Evolutionary conservation across 768 basidiomycete species (phyloP), one percentile per base, ranked within the genome.

Genomic region (Tricholoma saponaceum): DNA sequence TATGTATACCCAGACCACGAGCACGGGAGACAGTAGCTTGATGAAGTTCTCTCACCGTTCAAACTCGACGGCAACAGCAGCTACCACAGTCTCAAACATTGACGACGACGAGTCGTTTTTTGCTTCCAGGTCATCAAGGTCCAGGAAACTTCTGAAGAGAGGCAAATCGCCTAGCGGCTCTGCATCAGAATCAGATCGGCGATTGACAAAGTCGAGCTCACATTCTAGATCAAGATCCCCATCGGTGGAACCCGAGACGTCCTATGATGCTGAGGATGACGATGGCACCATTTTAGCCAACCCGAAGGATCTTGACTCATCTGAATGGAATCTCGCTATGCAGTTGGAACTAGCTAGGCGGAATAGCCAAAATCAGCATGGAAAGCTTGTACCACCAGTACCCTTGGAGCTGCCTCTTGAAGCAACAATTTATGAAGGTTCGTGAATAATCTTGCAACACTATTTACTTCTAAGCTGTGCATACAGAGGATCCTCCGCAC

Each of bases 351-450:
- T 96, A 51, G 95, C 95, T 5, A 77, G 91, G 58, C 82, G 83
- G 62, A 97, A 97, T 67, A 92, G 92, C 67, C 79, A 86, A 65
- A 89, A 81, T 68, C 92, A 93, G 63, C 80, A 83, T 57, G 79
- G 76, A 16, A 79, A 80, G 50, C 66, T 74, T 44, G 57, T 75
- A 9, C 63, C 70, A 46, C 62, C 74, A 46, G 61, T 80, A 54
- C 64, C 74, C 5, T 65, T 80, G 62, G 82, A 83, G 14, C 71
- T 65, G 26, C 76, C 82, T 3, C 66, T 79, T 14, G 86, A 87
- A 62, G 82, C 82, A 26, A 89, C 85, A 2, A 90, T 92, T 62
- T 89, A 89, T 62, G 90, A 92, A 83, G 89, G 90, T 86, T 64
- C 25, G 77, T 54, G 41, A 44, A 41, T 44, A 16, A 59, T 32